phyloP scores from a whole-genome alignment of 192 early-diverging fungal species.

The Glomus cerebriforme region DNA sequence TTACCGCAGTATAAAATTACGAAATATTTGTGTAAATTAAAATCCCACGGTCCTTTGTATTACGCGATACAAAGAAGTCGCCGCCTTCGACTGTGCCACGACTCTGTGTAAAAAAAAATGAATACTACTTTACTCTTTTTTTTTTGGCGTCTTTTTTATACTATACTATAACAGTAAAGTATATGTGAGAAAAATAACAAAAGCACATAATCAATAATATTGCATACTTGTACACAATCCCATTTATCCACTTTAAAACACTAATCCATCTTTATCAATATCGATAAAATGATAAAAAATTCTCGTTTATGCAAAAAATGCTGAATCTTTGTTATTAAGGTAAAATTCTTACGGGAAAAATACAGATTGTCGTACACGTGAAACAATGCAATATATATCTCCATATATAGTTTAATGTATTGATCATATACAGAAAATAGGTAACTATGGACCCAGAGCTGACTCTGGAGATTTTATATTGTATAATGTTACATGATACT shows the following conservation, averaged over 20 bases:
- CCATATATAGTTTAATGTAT: not conserved
- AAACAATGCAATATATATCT: not conserved
- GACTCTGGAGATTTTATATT: not conserved
- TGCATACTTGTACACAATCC: not conserved
- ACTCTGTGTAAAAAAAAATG: too few species aligned
- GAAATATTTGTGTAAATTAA: not conserved
- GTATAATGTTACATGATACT: not conserved
- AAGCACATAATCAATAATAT: not conserved
- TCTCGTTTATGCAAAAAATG: not conserved
- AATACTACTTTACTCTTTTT: too few species aligned
- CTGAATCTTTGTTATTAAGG: not conserved
- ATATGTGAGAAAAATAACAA: not conserved
- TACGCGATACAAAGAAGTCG: not conserved
- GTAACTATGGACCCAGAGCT: too few species aligned
- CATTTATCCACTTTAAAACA: not conserved
- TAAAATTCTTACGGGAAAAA: not conserved
- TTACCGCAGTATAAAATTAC: not conserved
- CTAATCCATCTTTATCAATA: not conserved
- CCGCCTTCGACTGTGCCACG: not conserved
- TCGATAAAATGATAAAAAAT: not conserved
- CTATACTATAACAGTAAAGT: not conserved
- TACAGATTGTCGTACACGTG: not conserved
- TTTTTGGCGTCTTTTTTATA: not conserved
- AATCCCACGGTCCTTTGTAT: not conserved
- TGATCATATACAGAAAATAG: not conserved